Evolutionary conservation across 192 early-diverging fungal species (phyloP).

Genomic region (Mortierella alpina): DNA sequence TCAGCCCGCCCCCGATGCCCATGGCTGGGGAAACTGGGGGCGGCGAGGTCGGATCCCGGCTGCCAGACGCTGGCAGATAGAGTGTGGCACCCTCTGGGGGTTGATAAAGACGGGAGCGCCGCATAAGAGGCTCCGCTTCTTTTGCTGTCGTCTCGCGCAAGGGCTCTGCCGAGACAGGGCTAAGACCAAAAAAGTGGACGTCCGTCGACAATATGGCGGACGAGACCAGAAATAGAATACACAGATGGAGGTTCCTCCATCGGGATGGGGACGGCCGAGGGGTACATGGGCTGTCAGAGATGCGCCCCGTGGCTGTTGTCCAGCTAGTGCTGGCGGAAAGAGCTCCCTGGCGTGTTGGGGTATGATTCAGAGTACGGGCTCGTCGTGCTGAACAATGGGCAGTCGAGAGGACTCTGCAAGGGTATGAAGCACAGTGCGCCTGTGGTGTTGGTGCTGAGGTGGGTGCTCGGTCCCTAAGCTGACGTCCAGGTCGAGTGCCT

Average conservation of each 20-base stretch:
- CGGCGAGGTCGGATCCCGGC: neutral
- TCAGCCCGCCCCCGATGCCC: neutral
- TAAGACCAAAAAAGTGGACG: neutral
- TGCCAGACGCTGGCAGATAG: neutral
- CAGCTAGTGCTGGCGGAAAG: no score
- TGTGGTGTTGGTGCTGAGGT: no score
- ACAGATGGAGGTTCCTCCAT: constrained; percentile 9
- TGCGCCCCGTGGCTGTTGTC: neutral
- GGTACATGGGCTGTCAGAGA: neutral
- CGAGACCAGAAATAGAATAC: constrained; percentile 30
- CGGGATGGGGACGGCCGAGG: constrained; percentile 12
- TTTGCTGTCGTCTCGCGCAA: neutral
- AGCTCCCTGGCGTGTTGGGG: no score
- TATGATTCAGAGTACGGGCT: no score
- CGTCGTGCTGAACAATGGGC: no score
- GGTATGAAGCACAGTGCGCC: no score
- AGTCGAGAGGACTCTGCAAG: no score
- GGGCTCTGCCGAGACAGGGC: constrained; percentile 17
- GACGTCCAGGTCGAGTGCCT: no score
- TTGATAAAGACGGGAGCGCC: constrained; percentile 15
- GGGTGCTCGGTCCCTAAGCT: no score
- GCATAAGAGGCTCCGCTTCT: neutral
- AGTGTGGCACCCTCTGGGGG: constrained; percentile 40
- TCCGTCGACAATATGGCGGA: constrained; percentile 8
- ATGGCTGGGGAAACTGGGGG: neutral